Percentiles rank a stretch among this genome's conserved stretches.
Conservation (phyloP, 176 grass and related monocot species). For the Guadua angustifolia region DNA sequence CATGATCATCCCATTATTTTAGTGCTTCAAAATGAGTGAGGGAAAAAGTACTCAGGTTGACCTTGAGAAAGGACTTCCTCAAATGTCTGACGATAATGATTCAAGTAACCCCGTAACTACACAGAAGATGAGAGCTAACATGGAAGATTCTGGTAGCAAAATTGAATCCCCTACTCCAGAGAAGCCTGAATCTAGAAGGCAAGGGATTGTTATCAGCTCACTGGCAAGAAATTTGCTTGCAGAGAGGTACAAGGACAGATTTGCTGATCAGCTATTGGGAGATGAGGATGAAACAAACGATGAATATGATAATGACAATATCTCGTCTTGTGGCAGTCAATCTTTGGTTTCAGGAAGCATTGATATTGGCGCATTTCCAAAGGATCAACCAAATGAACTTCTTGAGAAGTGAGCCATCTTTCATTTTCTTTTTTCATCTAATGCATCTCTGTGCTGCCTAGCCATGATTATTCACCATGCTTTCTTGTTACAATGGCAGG, state of each 20-base stretch:
- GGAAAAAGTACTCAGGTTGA: slow-evolving; percentile 36
- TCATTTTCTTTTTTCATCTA: slow-evolving; percentile 28
- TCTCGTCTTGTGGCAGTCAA: slow-evolving; percentile 26
- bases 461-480: slow-evolving; percentile 29
- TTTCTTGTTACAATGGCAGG: slow-evolving; percentile 50
- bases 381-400: slow-evolving; percentile 50
- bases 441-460: not conserved
- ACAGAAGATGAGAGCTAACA: slow-evolving; percentile 38
- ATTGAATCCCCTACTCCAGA: slow-evolving; percentile 81
- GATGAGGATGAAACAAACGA: slow-evolving; percentile 40
- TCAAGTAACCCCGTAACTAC: slow-evolving; percentile 42
- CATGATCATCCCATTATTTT: slow-evolving; percentile 20
- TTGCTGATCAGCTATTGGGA: slow-evolving; percentile 24
- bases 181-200: slow-evolving; percentile 68
- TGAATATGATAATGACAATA: slow-evolving; percentile 19
- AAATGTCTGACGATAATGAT: slow-evolving; percentile 42
- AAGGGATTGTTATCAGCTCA: slow-evolving; percentile 57
- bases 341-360: slow-evolving; percentile 29
- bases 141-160: slow-evolving; percentile 46
- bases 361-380: not conserved
- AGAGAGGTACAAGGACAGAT: slow-evolving; percentile 69
- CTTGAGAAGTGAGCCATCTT: slow-evolving; percentile 72
- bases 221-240: slow-evolving; percentile 65
- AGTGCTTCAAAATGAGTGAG: slow-evolving; percentile 50
- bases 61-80: slow-evolving; percentile 32